Evolutionary conservation across 2,329 filamentous ascomycete genomes (phyloP), one percentile per base, ranked within the genome.

Genomic region (Xylaria sp.): DNA sequence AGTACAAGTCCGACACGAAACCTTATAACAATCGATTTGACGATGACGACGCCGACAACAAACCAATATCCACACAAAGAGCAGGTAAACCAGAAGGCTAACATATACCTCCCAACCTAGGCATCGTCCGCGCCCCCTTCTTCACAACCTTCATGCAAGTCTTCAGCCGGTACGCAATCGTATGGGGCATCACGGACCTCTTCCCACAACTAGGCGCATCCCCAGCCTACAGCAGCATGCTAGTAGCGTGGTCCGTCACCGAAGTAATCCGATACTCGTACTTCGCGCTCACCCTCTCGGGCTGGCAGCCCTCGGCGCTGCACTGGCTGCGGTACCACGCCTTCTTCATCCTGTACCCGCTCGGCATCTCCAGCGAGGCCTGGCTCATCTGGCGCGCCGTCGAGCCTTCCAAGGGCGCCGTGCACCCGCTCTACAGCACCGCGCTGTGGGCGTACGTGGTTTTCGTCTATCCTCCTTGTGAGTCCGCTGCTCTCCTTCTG

Each of bases 191-290:
- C 71, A 90, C 93, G 77, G 86, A 90, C 78, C 85, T 86, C 48
- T 97, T 95, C 83, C 92, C 92, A 10, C 81, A 84, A 65, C 86
- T 91, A 62, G 88, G 89, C 60, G 88, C 85, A 10, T 74, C 69
- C 66, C 63, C 72, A n/a, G 75, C 74, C 70, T 97, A 94, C 84
- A 85, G 89, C 73, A 87, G 86, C 75, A 93, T 97, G 93, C 86
- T 98, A 67, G 77, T 91, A 65, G 94, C 96, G 37, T 98, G 96
- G 95, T 91, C 90, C 72, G 81, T 93, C 68, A 98, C 96, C 69
- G 96, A 99, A 83, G 92, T 97, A 62, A 91, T 98, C 75, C 91
- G 96, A 63, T 99, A 99, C 86, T 88, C 89, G 57, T 99, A 93
- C 86, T 98, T 98, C 79, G 92, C 92, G 42, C 86, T 94, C 75